Evolutionary conservation across 208 protist genomes (phyloP).

Genomic region (Leishmania major): DNA sequence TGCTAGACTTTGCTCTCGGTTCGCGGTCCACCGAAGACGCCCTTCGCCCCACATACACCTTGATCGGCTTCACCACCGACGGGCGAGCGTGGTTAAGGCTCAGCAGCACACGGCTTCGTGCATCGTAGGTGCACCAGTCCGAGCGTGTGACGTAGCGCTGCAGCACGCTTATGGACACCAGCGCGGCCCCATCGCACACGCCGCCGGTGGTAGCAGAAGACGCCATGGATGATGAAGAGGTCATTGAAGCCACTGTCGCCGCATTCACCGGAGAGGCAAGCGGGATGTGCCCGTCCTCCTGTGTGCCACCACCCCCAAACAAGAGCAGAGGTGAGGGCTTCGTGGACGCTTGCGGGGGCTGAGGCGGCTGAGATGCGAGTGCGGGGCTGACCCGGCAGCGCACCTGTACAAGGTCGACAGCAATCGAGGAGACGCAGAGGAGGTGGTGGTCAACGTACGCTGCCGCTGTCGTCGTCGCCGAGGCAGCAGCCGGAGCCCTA

Average conservation of each 20-base stretch:
- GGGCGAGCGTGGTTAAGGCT: slow-evolving; percentile 45
- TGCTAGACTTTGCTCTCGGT: background rate
- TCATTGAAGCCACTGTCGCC: background rate
- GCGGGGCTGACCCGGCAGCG: background rate
- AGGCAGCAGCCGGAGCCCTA: background rate
- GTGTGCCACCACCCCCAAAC: too few species aligned
- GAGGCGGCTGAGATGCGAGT: background rate
- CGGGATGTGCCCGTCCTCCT: background rate
- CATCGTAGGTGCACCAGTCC: slow-evolving; percentile 33
- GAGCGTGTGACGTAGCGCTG: slow-evolving; percentile 53
- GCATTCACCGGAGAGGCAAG: background rate
- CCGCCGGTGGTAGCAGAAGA: background rate
- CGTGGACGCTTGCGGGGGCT: background rate
- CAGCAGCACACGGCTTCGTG: slow-evolving; percentile 30
- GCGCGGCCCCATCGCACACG: background rate
- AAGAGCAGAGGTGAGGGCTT: background rate
- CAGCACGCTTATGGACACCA: slow-evolving; percentile 28
- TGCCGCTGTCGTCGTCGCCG: background rate
- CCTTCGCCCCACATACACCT: slow-evolving; percentile 14
- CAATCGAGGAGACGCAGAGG: slow-evolving; percentile 52
- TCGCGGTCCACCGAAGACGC: background rate
- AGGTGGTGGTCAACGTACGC: slow-evolving; percentile 27
- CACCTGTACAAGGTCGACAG: slow-evolving; percentile 51
- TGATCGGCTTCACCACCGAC: slow-evolving; percentile 52
- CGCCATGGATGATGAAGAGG: background rate